Evolutionary conservation across 768 basidiomycete genomes (phyloP), one percentile per base, ranked within the genome.

Genomic region (Boletus reticuloceps): DNA sequence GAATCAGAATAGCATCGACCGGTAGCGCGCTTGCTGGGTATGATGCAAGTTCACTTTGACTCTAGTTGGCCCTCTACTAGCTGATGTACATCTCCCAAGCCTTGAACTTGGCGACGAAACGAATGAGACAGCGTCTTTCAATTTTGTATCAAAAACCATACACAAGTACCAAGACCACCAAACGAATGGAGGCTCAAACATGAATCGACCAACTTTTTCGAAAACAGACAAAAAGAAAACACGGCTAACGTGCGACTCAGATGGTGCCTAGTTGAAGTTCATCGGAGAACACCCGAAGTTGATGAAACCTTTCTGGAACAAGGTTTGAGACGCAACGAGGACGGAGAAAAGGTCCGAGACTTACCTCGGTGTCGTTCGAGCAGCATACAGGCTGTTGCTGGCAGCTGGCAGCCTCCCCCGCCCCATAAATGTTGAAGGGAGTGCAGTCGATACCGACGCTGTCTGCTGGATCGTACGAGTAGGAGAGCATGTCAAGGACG

Each of bases 381-480:
- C 68, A 69, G 44, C 68, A 69, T 20, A 71, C 58, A 38, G 68
- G 68, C 47, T 71, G 58, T 20, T 69, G 56, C 32, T 59, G 39
- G 31, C 68, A 69, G 20, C 3, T 4, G 5, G 69, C 54, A 12
- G 47, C 50, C 16, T 64, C 27, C 31, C 65, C 69, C 4, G 44
- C 52, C 4, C 69, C 69, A 13, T 41, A 14, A 9, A 61, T 38
- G 17, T 53, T 52, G 47, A 71, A 10, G 14, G 68, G 69, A 22
- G 27, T 58, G 42, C 68, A 69, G 54, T 50, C 31, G 53, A 71
- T 43, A 9, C 60, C 69, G n/a, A 69, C 45, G 20, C 34, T 56
- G 40, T 67, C 68, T 5, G 60, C 22, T n/a, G 53, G 50, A 22
- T 66, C 38, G 39, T 58, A 63, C 49, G 51, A 32, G 38, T 48